Conservation (phyloP, 208 protist genomes). For the Zelonia costaricensis region DNA sequence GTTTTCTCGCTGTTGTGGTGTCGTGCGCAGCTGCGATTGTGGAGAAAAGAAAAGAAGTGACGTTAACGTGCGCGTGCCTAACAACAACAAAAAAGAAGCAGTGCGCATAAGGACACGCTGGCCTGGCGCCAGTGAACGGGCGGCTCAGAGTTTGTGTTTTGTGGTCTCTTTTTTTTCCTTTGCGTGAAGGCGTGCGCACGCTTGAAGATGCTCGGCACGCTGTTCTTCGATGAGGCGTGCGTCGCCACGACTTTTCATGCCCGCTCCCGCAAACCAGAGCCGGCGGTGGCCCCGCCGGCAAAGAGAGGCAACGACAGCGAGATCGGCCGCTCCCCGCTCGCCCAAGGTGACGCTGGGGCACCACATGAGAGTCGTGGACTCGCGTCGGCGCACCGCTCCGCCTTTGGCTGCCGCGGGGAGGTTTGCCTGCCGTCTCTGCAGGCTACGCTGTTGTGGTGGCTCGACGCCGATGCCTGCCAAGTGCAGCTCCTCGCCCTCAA, state of each 20-base stretch:
- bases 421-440: constrained; percentile 54
- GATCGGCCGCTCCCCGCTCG: background rate
- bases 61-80: no score
- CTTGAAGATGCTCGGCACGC: constrained; percentile 58
- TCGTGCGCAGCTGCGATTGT: no score
- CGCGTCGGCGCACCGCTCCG: constrained; percentile 18
- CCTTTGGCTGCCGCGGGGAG: constrained; percentile 51
- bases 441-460: constrained; percentile 74
- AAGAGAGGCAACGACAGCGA: constrained; percentile 1
- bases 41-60: no score
- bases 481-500: constrained; percentile 68
- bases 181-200: background rate
- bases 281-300: background rate
- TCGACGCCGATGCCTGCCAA: constrained; percentile 44
- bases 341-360: constrained; percentile 11
- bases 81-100: no score
- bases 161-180: constrained; percentile 20
- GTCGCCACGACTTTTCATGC: constrained; percentile 57
- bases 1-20: no score
- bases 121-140: no score
- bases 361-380: constrained; percentile 2
- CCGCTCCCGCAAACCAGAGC: constrained; percentile 7
- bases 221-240: constrained; percentile 78
- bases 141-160: no score
- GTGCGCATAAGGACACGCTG: no score